These are phyloP conservation scores for Babesia divergens DNA, from an alignment of 169 alveolate species.

Conservation along the genomic window DNA sequence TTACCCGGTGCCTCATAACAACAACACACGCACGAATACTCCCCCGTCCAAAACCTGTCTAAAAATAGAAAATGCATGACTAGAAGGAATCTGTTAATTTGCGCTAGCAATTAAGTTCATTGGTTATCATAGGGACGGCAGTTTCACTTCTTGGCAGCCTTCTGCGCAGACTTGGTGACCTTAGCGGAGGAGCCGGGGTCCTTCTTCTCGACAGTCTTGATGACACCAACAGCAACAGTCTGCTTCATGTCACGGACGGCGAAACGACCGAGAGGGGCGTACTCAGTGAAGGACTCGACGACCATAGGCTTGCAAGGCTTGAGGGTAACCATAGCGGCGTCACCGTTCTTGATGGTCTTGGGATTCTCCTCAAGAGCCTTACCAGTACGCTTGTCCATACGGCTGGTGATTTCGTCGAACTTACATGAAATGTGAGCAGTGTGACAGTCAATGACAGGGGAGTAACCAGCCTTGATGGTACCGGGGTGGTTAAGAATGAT, in stretches of 20 bases:
- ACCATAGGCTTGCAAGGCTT: constrained; percentile 95
- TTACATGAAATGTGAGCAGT: constrained; percentile 98
- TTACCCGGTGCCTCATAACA: no score
- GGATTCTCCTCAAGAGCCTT: constrained; percentile 95
- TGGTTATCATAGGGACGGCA: background rate
- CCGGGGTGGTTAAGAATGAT: constrained; percentile 97
- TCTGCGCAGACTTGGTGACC: constrained; percentile 75
- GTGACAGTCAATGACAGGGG: constrained; percentile 97
- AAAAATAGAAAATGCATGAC: background rate
- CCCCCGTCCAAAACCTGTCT: no score
- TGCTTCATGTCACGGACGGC: constrained; percentile 98
- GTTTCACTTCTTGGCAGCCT: constrained; percentile 64
- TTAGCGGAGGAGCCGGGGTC: constrained; percentile 86
- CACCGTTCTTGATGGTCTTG: constrained; percentile 92
- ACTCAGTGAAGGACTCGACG: constrained; percentile 93
- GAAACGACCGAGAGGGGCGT: constrained; percentile 98
- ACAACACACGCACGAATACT: no score
- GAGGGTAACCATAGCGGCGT: constrained; percentile 93
- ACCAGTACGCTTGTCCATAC: constrained; percentile 96
- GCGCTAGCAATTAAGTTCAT: background rate
- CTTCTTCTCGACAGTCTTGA: constrained; percentile 94
- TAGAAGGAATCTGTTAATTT: constrained; percentile 15
- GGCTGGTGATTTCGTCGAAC: constrained; percentile 88
- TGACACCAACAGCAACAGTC: constrained; percentile 98
- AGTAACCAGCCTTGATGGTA: constrained; percentile 94